Conservation (phyloP, 257 asterid species). For the Petunia axillaris region DNA sequence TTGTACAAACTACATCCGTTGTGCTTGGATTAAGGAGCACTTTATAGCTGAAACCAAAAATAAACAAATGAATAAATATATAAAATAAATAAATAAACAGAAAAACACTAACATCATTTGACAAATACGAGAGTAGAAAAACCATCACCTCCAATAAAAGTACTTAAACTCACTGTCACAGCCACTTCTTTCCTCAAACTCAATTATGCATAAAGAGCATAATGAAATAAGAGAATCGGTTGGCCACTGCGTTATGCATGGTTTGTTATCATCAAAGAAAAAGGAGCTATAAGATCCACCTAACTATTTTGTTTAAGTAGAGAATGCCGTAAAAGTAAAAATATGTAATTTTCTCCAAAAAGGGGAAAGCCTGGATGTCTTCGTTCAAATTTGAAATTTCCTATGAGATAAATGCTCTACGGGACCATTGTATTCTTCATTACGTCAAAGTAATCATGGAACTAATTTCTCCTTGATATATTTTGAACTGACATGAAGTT, state of each 20-base stretch:
- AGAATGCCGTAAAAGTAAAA: neutral
- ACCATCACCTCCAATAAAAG: neutral
- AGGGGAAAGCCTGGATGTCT: neutral
- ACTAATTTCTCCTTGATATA: too few relatives aligned
- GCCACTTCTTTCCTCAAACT: neutral
- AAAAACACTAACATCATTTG: neutral
- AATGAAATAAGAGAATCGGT: neutral
- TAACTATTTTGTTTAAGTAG: neutral
- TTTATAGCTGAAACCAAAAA: conserved; percentile 63
- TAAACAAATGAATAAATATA: neutral
- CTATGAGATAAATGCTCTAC: neutral
- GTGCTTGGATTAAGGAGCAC: conserved; percentile 98
- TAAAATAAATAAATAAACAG: neutral
- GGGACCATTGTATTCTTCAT: conserved; percentile 4
- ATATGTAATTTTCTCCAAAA: neutral
- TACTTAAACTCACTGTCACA: neutral
- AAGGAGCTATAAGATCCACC: too few relatives aligned
- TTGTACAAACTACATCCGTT: conserved; percentile 97
- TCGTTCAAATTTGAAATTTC: neutral
- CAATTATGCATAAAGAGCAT: neutral
- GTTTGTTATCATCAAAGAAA: too few relatives aligned
- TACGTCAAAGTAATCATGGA: neutral
- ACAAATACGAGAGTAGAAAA: neutral
- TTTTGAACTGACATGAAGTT: neutral
- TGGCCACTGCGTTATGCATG: neutral